Evolutionary conservation across 345 rosid genomes (phyloP).

Genomic region (Populus alba): DNA sequence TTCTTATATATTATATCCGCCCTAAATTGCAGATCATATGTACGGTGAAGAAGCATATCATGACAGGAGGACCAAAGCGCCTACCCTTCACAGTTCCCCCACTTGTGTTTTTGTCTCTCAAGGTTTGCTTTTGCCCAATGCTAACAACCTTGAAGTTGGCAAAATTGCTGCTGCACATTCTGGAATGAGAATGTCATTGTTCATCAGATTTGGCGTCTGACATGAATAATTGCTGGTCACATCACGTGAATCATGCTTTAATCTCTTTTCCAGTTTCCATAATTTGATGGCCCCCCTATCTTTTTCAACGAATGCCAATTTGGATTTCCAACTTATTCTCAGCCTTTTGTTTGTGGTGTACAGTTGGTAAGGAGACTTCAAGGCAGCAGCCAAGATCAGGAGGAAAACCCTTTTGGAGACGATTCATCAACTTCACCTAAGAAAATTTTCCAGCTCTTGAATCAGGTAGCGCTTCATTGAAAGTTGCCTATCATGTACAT

Average conservation of each 20-base stretch:
- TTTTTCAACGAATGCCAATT: background rate
- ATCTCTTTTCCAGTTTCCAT: background rate
- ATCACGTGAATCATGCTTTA: background rate
- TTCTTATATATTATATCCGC: background rate
- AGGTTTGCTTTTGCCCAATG: conserved; percentile 52
- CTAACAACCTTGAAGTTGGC: background rate
- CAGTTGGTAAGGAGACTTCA: conserved; percentile 86
- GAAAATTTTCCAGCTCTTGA: conserved; percentile 86
- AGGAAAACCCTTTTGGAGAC: conserved; percentile 93
- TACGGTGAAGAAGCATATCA: conserved; percentile 73
- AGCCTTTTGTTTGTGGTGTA: conserved; percentile 6
- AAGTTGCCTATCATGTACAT: background rate
- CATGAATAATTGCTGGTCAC: background rate
- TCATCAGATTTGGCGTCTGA: background rate
- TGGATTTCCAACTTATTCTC: background rate
- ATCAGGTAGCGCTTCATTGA: conserved; percentile 47
- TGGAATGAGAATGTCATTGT: background rate
- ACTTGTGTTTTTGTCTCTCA: conserved; percentile 76
- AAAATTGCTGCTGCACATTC: background rate
- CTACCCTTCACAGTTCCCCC: conserved; percentile 92
- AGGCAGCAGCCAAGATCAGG: conserved; percentile 41
- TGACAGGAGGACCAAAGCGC: conserved; percentile 89
- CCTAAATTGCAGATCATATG: conserved; percentile 66
- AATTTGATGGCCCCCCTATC: background rate
- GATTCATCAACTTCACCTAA: conserved; percentile 73